These are phyloP conservation scores for Saprolegnia parasitica DNA, from an alignment of 352 stramenopile genomes.

Conservation along the genomic window DNA sequence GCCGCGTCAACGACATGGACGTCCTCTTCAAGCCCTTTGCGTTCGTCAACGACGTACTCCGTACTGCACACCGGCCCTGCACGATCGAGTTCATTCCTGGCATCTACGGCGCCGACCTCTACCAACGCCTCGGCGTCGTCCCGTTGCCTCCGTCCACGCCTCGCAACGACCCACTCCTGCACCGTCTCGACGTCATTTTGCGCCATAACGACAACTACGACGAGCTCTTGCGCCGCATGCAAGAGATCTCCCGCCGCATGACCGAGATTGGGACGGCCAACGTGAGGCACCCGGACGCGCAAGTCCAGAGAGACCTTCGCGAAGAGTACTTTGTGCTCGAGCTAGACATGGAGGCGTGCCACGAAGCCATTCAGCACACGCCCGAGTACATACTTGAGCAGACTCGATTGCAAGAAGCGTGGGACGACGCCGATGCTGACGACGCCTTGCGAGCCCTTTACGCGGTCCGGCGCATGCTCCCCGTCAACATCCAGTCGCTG, in stretches of 20 bases:
- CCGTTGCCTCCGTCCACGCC: too few relatives aligned
- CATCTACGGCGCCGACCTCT: too few relatives aligned
- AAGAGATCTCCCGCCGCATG: slow-evolving; percentile 84
- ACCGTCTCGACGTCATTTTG: too few relatives aligned
- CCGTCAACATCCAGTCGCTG: slow-evolving; percentile 82
- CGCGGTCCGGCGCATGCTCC: slow-evolving; percentile 87
- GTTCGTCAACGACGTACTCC: too few relatives aligned
- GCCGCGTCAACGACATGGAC: too few relatives aligned
- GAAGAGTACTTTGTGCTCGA: slow-evolving; percentile 92
- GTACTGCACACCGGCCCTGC: too few relatives aligned
- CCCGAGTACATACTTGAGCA: slow-evolving; percentile 89
- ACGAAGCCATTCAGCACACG: slow-evolving; percentile 86
- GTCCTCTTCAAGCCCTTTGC: too few relatives aligned
- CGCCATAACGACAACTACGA: too few relatives aligned
- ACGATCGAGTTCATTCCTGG: too few relatives aligned
- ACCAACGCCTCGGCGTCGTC: too few relatives aligned
- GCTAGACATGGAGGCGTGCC: slow-evolving; percentile 93
- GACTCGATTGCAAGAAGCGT: slow-evolving; percentile 84
- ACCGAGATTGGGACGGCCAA: slow-evolving; percentile 88
- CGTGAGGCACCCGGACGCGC: slow-evolving; percentile 73
- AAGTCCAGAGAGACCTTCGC: slow-evolving; percentile 76
- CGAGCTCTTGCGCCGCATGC: slow-evolving; percentile 75
- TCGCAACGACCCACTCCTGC: too few relatives aligned
- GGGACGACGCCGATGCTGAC: slow-evolving; percentile 86
- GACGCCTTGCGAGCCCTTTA: slow-evolving; percentile 86